Evolutionary conservation across 108 stramenopile genomes (phyloP), one percentile per base, ranked within the genome.

Genomic region (Aurantiochytrium sp.): DNA sequence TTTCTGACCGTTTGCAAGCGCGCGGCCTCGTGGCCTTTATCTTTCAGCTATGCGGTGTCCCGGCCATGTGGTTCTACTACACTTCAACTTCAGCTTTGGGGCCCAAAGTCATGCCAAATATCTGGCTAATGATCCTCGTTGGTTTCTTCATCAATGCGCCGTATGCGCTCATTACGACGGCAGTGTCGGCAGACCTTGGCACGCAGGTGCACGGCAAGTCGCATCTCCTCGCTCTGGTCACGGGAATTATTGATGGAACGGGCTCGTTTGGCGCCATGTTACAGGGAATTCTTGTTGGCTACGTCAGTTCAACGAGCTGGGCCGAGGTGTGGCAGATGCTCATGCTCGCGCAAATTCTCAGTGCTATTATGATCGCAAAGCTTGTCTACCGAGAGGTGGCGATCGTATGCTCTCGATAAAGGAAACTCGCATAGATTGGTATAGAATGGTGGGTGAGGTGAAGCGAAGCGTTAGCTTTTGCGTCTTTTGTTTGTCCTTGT

Each of bases 131-230:
- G 76, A 83, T 83, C 49, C 45, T 83, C 25, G 76, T 83, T 6
- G 76, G 76, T 23, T 83, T 83, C 76, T 83, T 83, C 51, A 83
- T 83, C 76, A 83, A 83, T 83, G 76, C 76, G 23, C 76, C 76
- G 19, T 83, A 83, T 53, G 76, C 76, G n/a, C 28, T 83, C 23
- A 83, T 83, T 45, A 83, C 76, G 3, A 83, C 76, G 19, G 76
- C 76, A 18, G 76, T 83, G 19, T 12, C 76, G 44, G 76, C 76
- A 2, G 76, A 83, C 28, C 51, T 83, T 12, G 76, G 76, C 6
- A 83, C 76, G 8, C 76, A 83, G 51, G 76, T 83, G 28, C 10
- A 35, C n/a, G 76, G 76, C 49, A 83, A 83, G 16, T 47, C 45
- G 3, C 76, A 53, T 16, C 23, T 83, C 12, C 51, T 83, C 0